Base-by-base conservation (phyloP, 192 early-diverging fungal species). In the Rhizophagus clarus region DNA sequence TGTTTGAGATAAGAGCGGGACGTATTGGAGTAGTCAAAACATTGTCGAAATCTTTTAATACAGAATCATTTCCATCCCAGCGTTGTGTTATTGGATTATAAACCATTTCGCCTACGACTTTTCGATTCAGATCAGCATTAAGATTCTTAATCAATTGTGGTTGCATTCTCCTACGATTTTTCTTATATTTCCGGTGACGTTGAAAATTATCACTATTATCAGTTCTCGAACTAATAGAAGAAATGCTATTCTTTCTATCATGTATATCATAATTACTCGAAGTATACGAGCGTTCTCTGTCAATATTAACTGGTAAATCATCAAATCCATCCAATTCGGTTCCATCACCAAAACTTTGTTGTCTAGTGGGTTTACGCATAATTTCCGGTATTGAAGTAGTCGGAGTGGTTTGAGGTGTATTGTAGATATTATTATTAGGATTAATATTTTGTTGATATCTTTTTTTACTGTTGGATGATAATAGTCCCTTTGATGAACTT, bases 31-130 rank as follows among this genome's bases (percentile, higher is more conserved):
- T 4, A n/a, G 60, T 4, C 29, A 15, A 6, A 67, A 22, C 11
- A 32, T 67, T 34, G 40, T 75, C 61, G 49, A 77, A 77, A 2
- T 77, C 75, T 49, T 77, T 77, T 26, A 77, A 24, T 15, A 64
- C 24, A n/a, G 62, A 77, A 42, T 77, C 75, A 31, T 77, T 77
- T 26, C 75, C 75, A 47, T 77, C 75, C 75, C 75, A 77, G 49
- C 62, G 28, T 66, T 67, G 62, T 15, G 64, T 45, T 28, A 60
- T 24, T 7, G 75, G 75, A 66, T 77, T 77, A 66, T 77, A 77
- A 42, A 66, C 42, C 75, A 77, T 77, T 66, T 77, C 75, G n/a
- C 75, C 75, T 17, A 77, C 40, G 1, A 49, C 61, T 62, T 76
- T 76, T 3, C 34, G 9, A 22, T 31, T 17, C 32, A 40, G 42